Evolutionary conservation across 1,284 basidiomycete genomes (phyloP), one percentile per base, ranked within the genome.

Genomic region (Chalciporus sp.): DNA sequence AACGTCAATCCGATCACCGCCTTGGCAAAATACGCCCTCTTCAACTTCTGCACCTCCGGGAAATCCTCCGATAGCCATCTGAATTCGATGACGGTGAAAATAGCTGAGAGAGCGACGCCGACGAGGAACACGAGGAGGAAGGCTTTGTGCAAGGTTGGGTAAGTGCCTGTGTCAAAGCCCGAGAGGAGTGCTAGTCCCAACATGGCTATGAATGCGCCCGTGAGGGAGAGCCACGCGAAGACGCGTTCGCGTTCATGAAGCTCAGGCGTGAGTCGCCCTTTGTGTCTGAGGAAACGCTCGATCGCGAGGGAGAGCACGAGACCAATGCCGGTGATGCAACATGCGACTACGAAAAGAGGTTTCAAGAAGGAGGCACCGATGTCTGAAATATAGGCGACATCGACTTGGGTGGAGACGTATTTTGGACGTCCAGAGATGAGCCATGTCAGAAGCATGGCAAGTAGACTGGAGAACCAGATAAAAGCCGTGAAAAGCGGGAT

Each of bases 81-180:
- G 56, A 81, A 89, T 77, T 91, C 88, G n/a, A 80, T 54, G 16
- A 88, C 74, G 5, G 86, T 86, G 70, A 90, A 90, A 37, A 90
- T 79, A 9, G 86, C 85, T 54, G 83, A 86, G 33, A 90, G 63
- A 1, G 76, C 81, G 1, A 90, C 82, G 12, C 85, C 84, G 26
- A 82, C 28, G 52, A 86, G 80, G 65, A 86, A 87, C 7, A 90
- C 71, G 35, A 88, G 74, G 20, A 90, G 76, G 60, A 87, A 89
- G 17, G 73, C 55, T 16, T 83, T 69, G 63, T 90, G 88, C 10
- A 76, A 59, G 14, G 62, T 76, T 2, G 74, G 59, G 63, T 81
- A 75, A 1, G 78, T 76, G 55, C 76, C 75, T 1, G 84, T 88
- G 64, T 90, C 88, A 61, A 89, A 86, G 3, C 87, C 72, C 6